Evolutionary conservation across 2,329 filamentous ascomycete species (phyloP).

Genomic region (Apiospora kogelbergensis): DNA sequence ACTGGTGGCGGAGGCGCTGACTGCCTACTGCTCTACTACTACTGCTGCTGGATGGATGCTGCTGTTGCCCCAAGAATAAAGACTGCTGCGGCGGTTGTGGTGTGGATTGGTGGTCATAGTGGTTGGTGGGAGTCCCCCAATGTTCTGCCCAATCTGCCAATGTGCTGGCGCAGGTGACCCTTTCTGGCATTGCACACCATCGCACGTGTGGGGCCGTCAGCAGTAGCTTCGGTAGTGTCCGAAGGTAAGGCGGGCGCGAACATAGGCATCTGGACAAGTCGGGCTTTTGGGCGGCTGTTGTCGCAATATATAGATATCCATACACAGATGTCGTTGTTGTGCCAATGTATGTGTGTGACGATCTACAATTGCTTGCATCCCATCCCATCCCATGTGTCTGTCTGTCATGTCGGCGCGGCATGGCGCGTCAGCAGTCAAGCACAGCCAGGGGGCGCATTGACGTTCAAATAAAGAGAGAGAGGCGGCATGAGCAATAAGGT

Average conservation of each 20-base stretch:
- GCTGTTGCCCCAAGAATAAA: background rate
- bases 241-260: background rate
- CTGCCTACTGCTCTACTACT: background rate
- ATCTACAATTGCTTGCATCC: too few relatives aligned
- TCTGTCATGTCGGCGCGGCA: background rate
- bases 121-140: background rate
- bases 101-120: background rate
- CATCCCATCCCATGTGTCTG: background rate
- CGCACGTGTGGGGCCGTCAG: background rate
- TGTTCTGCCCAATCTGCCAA: background rate
- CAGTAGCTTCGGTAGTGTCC: background rate
- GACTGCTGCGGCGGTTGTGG: background rate
- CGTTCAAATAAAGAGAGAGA: slow-evolving; percentile 4
- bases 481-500: background rate
- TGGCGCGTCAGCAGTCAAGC: background rate
- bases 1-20: background rate
- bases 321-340: too few relatives aligned
- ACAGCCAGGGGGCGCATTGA: slow-evolving; percentile 1
- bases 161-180: background rate
- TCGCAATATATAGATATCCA: too few relatives aligned
- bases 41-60: background rate
- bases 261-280: background rate
- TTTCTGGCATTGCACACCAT: background rate
- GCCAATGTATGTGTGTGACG: too few relatives aligned
- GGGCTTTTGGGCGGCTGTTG: background rate